Evolutionary conservation across 108 stramenopile genomes (phyloP).

Genomic region (Cylindrotheca closterium): DNA sequence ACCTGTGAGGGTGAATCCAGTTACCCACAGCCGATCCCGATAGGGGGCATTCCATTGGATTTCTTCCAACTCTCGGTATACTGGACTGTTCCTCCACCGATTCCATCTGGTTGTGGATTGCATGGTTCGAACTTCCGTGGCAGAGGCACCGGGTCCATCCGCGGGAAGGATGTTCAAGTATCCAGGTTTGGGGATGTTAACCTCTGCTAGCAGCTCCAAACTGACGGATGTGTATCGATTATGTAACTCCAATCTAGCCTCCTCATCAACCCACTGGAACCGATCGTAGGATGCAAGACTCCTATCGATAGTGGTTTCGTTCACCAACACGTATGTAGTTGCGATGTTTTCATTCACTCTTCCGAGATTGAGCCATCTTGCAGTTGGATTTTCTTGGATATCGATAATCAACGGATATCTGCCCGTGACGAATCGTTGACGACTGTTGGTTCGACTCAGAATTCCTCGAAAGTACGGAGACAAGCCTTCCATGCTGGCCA

Average conservation of each 20-base stretch:
- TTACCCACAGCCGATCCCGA: constrained; percentile 76
- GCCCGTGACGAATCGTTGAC: constrained; percentile 79
- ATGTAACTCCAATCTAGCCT: constrained; percentile 55
- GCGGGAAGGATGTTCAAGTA: constrained; percentile 65
- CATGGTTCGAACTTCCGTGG: constrained; percentile 13
- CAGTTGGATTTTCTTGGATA: constrained; percentile 67
- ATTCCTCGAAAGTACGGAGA: constrained; percentile 62
- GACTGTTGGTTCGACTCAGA: constrained; percentile 46
- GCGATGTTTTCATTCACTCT: not conserved
- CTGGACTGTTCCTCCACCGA: constrained; percentile 28
- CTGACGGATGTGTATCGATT: constrained; percentile 58
- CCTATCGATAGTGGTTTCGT: constrained; percentile 63
- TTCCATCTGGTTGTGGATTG: constrained; percentile 20
- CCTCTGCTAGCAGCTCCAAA: constrained; percentile 75
- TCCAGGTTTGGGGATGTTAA: constrained; percentile 70
- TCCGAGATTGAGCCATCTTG: constrained; percentile 56
- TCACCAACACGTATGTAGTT: constrained; percentile 55
- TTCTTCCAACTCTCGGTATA: constrained; percentile 9
- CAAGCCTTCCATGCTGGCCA: too few relatives aligned
- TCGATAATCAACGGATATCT: constrained; percentile 63
- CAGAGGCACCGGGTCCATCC: constrained; percentile 51
- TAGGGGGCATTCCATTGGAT: not conserved
- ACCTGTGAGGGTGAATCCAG: constrained; percentile 77
- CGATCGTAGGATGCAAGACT: constrained; percentile 66
- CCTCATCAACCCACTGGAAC: constrained; percentile 73